phyloP scores from a whole-genome alignment of 2,329 filamentous ascomycete species.

The Pestalotiopsis sp. region DNA sequence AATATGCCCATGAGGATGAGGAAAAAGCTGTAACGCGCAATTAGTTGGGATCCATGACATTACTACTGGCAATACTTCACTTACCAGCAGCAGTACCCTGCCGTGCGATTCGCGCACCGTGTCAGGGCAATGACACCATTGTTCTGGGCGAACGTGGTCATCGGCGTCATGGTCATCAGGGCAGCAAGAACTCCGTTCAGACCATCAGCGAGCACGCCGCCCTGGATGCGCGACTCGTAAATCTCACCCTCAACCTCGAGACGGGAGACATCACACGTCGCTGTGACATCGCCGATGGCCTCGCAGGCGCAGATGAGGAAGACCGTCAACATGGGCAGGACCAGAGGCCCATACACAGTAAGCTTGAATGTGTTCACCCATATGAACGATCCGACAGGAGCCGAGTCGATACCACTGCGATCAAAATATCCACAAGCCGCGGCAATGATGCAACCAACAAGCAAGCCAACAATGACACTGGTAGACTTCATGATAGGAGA shows the following conservation, averaged over 20 bases:
- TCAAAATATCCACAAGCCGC: slow-evolving; percentile 80
- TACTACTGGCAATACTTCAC: slow-evolving; percentile 9
- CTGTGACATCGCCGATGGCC: slow-evolving; percentile 79
- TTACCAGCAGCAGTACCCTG: slow-evolving; percentile 73
- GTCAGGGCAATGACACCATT: slow-evolving; percentile 85
- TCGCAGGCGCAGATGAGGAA: slow-evolving; percentile 78
- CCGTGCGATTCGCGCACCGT: slow-evolving; percentile 78
- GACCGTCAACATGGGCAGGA: slow-evolving; percentile 70
- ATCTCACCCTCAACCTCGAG: slow-evolving; percentile 72
- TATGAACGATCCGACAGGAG: slow-evolving; percentile 73
- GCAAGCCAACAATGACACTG: slow-evolving; percentile 73
- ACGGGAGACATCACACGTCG: slow-evolving; percentile 78
- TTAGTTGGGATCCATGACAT: slow-evolving; percentile 10
- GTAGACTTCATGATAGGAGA: slow-evolving; percentile 84
- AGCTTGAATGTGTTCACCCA: slow-evolving; percentile 81
- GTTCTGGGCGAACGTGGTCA: slow-evolving; percentile 82
- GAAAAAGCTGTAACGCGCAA: slow-evolving; percentile 54
- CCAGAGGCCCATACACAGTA: slow-evolving; percentile 71
- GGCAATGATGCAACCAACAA: slow-evolving; percentile 78
- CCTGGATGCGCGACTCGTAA: slow-evolving; percentile 79
- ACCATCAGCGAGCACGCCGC: slow-evolving; percentile 77
- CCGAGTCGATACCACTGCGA: slow-evolving; percentile 68
- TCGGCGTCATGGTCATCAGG: slow-evolving; percentile 78
- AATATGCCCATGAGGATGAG: slow-evolving; percentile 81
- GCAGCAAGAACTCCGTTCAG: slow-evolving; percentile 75